Evolutionary conservation across 1,284 basidiomycete genomes (phyloP), one percentile per base, ranked within the genome.

Genomic region (Rhizoctonia solani): DNA sequence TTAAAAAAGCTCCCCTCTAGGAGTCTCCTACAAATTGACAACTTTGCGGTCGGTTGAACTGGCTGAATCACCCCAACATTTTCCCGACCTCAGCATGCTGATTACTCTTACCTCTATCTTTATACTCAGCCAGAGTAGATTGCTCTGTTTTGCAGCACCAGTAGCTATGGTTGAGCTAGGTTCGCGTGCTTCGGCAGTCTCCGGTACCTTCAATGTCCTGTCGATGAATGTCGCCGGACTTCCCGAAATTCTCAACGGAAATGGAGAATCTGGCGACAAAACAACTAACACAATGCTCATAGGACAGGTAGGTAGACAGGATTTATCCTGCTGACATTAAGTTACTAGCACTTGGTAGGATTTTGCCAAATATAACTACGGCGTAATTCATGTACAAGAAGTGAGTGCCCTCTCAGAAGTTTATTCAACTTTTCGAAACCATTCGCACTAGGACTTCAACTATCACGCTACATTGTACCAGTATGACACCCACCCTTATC

Each of bases 361-460:
- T 19, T 72, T 78, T 14, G 69, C 66, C 25, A 74, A 75, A 2
- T 79, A 75, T 69, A 76, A 75, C 61, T 61, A 61, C 21, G 58
- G 34, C 21, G 71, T 79, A 47, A 75, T 79, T 54, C 74, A 79
- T 50, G 78, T 79, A 11, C 75, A 79, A 69, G 78, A 79, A 71
- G 58, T 50, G 32, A 13, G 46, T 32, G 4, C n/a, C n/a, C n/a
- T n/a, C 27, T 39, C 9, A 13, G 50, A 50, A 8, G 21, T 14
- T 13, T 11, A 21, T 21, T 42, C 47, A 11, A 30, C 39, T 9
- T 21, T 1, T 41, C 4, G 25, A 5, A 23, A 50, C 21, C 47
- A 23, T n/a, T 21, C 19, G 21, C 13, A 2, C 29, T 29, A 61
- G 58, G 79, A 79, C 66, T 79, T 79, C 74, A 79, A 79, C 66